These are phyloP conservation scores for Fusarium xyrophilum DNA, from an alignment of 2,329 filamentous ascomycete genomes.

Conservation along the genomic window DNA sequence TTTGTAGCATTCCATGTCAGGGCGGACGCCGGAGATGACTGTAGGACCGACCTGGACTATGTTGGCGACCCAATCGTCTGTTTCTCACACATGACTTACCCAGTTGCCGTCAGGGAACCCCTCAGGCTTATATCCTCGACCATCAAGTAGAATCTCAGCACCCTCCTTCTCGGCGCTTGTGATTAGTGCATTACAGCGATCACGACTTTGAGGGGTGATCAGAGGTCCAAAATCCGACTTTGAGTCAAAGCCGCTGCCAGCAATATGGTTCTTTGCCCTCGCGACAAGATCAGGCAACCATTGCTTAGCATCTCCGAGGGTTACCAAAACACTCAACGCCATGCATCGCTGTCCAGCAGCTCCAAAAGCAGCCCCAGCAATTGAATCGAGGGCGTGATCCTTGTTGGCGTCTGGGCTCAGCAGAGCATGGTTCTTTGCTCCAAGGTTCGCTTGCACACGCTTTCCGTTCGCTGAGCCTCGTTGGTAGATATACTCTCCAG, in stretches of 20 bases:
- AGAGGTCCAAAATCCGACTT: slow-evolving; percentile 79
- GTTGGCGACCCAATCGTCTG: background rate
- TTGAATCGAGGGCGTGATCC: slow-evolving; percentile 79
- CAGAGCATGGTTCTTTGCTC: slow-evolving; percentile 83
- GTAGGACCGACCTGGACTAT: slow-evolving; percentile 66
- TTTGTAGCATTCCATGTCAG: slow-evolving; percentile 77
- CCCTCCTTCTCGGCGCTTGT: slow-evolving; percentile 76
- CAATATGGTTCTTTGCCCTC: slow-evolving; percentile 70
- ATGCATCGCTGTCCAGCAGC: slow-evolving; percentile 83
- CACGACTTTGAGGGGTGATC: slow-evolving; percentile 75
- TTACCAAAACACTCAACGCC: slow-evolving; percentile 77
- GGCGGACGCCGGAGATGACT: slow-evolving; percentile 77
- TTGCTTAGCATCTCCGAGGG: slow-evolving; percentile 76
- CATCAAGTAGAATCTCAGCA: slow-evolving; percentile 77
- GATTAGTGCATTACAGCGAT: slow-evolving; percentile 75
- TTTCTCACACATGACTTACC: slow-evolving; percentile 37
- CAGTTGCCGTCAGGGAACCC: slow-evolving; percentile 75
- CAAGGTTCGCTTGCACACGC: slow-evolving; percentile 81
- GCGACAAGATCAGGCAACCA: slow-evolving; percentile 78
- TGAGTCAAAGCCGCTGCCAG: slow-evolving; percentile 78
- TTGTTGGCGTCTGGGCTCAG: slow-evolving; percentile 82
- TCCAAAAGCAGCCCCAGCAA: slow-evolving; percentile 81
- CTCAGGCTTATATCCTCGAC: slow-evolving; percentile 71
- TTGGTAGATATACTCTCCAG: slow-evolving; percentile 79
- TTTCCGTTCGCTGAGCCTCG: slow-evolving; percentile 79